Base-by-base conservation (phyloP, 495 filamentous ascomycete genomes). In the Amorphotheca resinae region DNA sequence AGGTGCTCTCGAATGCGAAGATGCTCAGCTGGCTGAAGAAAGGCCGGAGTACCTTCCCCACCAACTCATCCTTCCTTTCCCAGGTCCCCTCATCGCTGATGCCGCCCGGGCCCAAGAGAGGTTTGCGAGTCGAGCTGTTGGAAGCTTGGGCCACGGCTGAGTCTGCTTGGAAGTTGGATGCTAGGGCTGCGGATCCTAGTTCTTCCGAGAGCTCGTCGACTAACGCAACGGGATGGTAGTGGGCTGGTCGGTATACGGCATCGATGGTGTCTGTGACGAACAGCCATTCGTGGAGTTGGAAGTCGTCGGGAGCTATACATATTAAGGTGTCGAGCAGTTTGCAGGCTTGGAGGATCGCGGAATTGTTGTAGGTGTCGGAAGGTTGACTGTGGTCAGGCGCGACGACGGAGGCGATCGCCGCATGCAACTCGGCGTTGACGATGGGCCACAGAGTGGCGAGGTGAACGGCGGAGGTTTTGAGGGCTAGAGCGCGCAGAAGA, bases 251-350 rank as follows among this genome's bases (percentile, higher is more conserved):
- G 55, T 96, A 96, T 17, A 96, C 86, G 1, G 93, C 87, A 56
- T 99, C 91, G 50, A 95, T 88, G 26, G 88, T 95, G 57, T 99
- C 93, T 4, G 87, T 89, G 18, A 96, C 77, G 59, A 93, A 99
- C 14, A 96, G 73, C 91, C 91, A 99, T 64, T 95, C 86, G 42
- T 87, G 74, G 30, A 94, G 69, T 58, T 96, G 91, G 60, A 95
- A 99, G 55, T 96, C 91, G 48, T 99, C 93, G 0, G 87, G 91
- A 3, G 79, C 80, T 14, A 85, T 67, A n/a, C 84, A 74, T 20
- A 99, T 67, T 4, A 99, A 64, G 17, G 80, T 65, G 45, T 95
- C 93, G 5, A 99, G 68, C 1, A 99, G 73, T 56, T 95, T 95
- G 59, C 84, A 93, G 1, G 86, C 88, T 57, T 95, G 88, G 30